Percentiles rank a stretch among this genome's conserved stretches.
Conservation (phyloP, 768 basidiomycete genomes). For the Phaeotremella skinneri region DNA sequence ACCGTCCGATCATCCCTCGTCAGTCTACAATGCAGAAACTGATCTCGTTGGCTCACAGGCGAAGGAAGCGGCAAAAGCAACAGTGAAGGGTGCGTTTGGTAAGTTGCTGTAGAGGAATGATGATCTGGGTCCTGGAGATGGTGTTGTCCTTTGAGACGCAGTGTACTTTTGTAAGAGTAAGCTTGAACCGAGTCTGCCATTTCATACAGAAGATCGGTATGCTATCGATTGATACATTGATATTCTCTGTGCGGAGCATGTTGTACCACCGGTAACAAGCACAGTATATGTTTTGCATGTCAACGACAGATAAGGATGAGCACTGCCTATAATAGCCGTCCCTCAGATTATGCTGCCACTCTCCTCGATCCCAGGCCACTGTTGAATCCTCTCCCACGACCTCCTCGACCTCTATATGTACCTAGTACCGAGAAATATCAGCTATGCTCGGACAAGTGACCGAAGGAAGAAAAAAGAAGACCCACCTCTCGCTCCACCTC, state of each 20-base stretch:
- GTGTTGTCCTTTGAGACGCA: background rate
- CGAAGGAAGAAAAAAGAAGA: background rate
- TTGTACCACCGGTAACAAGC: conserved; percentile 1
- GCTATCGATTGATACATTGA: too few relatives aligned
- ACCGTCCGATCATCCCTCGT: background rate
- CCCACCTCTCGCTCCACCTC: background rate
- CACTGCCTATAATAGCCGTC: too few relatives aligned
- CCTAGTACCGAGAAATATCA: background rate
- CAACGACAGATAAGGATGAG: too few relatives aligned
- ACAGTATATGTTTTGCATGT: too few relatives aligned
- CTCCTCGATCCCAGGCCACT: background rate
- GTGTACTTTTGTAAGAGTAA: background rate
- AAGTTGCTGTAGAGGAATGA: conserved; percentile 26
- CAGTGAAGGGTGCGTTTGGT: conserved; percentile 43
- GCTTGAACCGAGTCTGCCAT: background rate
- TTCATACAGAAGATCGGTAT: background rate
- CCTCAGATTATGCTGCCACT: background rate
- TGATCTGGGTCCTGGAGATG: too few relatives aligned
- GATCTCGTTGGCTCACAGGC: conserved; percentile 19
- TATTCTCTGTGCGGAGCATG: too few relatives aligned
- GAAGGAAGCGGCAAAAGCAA: conserved; percentile 50
- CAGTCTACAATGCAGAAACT: background rate
- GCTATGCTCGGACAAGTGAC: background rate
- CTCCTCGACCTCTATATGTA: background rate
- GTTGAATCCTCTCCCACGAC: conserved; percentile 4